Evolutionary conservation across 164 flowering plant genomes (phyloP), one percentile per base, ranked within the genome.

Genomic region (Houttuynia cordata): DNA sequence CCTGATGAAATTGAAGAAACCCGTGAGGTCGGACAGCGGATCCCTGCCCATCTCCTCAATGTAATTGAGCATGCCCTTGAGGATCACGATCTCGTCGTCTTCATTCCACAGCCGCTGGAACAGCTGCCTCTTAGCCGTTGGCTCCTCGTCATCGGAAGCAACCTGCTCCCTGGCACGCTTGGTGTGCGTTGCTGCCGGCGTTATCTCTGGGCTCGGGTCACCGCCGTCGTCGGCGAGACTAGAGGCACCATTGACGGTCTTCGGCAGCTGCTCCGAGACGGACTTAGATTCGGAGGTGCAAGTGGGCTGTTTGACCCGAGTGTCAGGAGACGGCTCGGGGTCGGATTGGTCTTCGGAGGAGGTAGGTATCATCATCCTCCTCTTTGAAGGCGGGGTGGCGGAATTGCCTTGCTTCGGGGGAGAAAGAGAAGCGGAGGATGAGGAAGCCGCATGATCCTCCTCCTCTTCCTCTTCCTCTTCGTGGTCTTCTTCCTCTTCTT

Each of bases 81-180:
- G 53, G 17, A 65, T 22, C 23, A 21, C 61, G 22, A 65, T 23
- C 52, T 65, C 68, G 21, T 52, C 62, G 17, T 65, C 68, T 0
- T 41, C 62, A 24, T 22, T 58, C 62, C 62, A 65, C 1, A 51
- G 5, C 56, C 68, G 40, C 52, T 34, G 57, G 53, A 65, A 65
- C 3, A 21, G 25, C 51, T 58, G 56, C 57, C 58, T 65, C 51
- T 51, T 65, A 10, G 30, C 54, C 9, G 20, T 24, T 5, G 57
- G 47, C 7, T 45, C 24, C 37, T 54, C 57, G 19, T 54, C 57
- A 14, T 54, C 57, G 6, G 57, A 54, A 1, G 18, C 57, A 24
- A 17, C 51, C 10, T 17, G 30, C 50, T 54, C 34, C 19, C 24
- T 10, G 3, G 40, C 22, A 21, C 17, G 24, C 51, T 49, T 49